Base-by-base conservation (phyloP, 371 early-diverging fungal species). In the Mucor sp. region DNA sequence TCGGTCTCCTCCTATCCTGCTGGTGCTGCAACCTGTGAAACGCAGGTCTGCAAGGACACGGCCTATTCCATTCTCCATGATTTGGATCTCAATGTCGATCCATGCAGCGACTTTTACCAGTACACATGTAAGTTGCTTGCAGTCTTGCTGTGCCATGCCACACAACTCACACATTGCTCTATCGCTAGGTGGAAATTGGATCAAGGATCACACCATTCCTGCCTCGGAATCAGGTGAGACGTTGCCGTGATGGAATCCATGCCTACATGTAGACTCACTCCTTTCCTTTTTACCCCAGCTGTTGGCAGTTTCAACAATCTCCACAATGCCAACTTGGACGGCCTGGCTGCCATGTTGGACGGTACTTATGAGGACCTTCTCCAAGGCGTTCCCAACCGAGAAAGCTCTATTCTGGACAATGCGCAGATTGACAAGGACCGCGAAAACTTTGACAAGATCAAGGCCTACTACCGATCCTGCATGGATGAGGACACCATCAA, bases 381-480 rank as follows among this genome's bases (percentile, higher is more conserved):
- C 6, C 35, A 69, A 14, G 58, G 60, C 8, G 48, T 35, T 56
- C 17, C 21, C 62, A 25, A 55, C 9, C 1, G 28, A 50, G 28
- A 47, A 39, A 1, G 35, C 35, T 6, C 15, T 25, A 47, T 43
- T 11, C 37, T 58, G 3, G 32, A 50, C 37, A 25, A 28, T 19
- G 65, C 63, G 4, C 69, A 72, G 19, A 56, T 48, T 15, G 68
- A 71, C 11, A 61, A 68, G 12, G 84, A 78, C 41, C 62, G 69
- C 15, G 60, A 67, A 14, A 85, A 83, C 44, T 85, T 87, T 47
- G 68, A 74, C 19, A 78, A 81, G 60, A 48, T 87, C 7, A 75
- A 84, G 53, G 41, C 69, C 19, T 82, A 83, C 4, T 90, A 86
- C 60, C 48, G 60, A 21, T 73, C 87, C 21, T 89, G 90, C 55